Base-by-base conservation (phyloP, 257 asterid genomes). In the Jaltomata sinuosa region DNA sequence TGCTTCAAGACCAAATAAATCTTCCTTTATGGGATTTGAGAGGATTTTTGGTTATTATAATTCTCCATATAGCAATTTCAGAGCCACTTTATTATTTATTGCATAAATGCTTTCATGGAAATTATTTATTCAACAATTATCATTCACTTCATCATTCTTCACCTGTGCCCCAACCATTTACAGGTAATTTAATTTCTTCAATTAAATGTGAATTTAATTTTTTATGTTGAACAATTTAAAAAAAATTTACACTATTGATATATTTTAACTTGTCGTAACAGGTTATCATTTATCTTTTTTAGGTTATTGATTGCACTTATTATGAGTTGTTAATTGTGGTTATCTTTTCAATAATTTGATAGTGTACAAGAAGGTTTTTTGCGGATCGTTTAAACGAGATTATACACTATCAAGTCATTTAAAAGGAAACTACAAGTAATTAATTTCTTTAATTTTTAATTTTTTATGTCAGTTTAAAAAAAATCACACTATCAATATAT, bases 131-230 rank as follows among this genome's bases (percentile, higher is more conserved):
- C 84, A 87, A 81, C 27, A 82, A 87, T 79, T 94, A 96, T 85
- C 99, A 96, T 80, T 92, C 92, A 6, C 91, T 94, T 49, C 98
- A 94, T 83, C 99, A 96, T 84, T 92, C 98, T 3, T 96, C 99
- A 4, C 84, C 92, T 5, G 97, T 94, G 25, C 97, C 94, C 31
- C 98, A 96, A 64, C 90, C 97, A 76, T 90, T 80, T 36, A 96
- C 99, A 83, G 97, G 99, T 94, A 83, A 85, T 76, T 16, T 34
- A 34, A 18, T 67, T 19, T 67, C 22, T 16, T 65, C 12, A 12
- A 62, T 61, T 61, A 61, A 61, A 61, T 18, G 9, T 47, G 3
- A 5, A 10, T 61, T 61, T 10, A 36, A 1, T n/a, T n/a, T n/a
- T n/a, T n/a, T n/a, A n/a, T n/a, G n/a, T n/a, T n/a, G n/a, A n/a